Base-by-base conservation (phyloP, 352 stramenopile genomes). In the Pythium rishiriense region DNA sequence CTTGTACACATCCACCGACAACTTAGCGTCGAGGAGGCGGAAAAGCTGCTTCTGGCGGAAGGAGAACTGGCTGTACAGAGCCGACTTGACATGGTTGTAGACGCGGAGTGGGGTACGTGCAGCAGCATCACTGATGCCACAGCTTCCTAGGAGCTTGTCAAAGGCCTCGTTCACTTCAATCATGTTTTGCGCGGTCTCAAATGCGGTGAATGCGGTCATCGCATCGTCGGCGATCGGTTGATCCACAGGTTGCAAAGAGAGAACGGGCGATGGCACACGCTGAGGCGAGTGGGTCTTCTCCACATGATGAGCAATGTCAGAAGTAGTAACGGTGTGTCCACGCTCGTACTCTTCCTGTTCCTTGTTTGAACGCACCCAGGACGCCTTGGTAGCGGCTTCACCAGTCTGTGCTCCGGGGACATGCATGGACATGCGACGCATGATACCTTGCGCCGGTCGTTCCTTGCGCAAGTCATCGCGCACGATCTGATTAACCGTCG, bases 11-110 rank as follows among this genome's bases (percentile, higher is more conserved):
- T 88, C 75, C 31, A 74, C 54, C 29, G 71, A 69, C 31, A 87
- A 69, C 55, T 86, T 86, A 15, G 69, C 56, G 50, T 91, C 80
- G 22, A 91, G 52, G 3, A 91, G 72, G 62, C 87, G 87, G 69
- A 91, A 91, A 33, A 91, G 76, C 58, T 91, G 82, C 58, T 86
- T 85, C 51, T 91, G 82, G 8, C 82, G 82, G 73, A 91, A 91
- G 14, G 77, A 72, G 42, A 91, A 70, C 62, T 88, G 83, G 55
- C 64, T 70, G 42, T 79, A 79, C 11, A 92, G 62, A 1, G 68
- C 69, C 26, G 75, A 64, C 66, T 87, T 88, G 65, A 92, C 76
- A 54, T 87, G 76, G 43, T 80, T 81, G 68, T 91, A 92, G 55
- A 88, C 80, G 31, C 57, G 73, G 71, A 75, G 83, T 0, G 82